phyloP scores from a whole-genome alignment of 257 asterid species.

The Anisodus acutangulus region DNA sequence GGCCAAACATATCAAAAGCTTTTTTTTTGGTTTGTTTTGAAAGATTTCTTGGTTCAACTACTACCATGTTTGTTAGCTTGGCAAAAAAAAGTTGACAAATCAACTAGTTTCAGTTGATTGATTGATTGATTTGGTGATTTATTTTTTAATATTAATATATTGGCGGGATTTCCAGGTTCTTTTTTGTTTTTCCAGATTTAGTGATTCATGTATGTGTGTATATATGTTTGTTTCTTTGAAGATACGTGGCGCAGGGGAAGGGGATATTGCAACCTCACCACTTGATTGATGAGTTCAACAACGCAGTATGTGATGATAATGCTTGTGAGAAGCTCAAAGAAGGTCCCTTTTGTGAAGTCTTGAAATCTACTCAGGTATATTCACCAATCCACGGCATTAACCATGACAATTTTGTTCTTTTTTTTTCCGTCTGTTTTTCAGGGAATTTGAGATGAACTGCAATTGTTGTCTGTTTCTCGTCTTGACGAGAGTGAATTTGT shows the following conservation, averaged over 20 bases:
- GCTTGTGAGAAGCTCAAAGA: slow-evolving; percentile 56
- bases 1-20: neutral
- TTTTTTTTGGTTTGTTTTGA: neutral
- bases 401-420: neutral
- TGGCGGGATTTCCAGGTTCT: neutral
- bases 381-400: neutral
- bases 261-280: slow-evolving; percentile 87
- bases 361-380: slow-evolving; percentile 77
- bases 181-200: neutral
- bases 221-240: slow-evolving; percentile 34
- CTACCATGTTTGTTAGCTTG: neutral
- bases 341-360: slow-evolving; percentile 81
- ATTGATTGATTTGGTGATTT: neutral
- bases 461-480: neutral
- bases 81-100: neutral
- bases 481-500: neutral
- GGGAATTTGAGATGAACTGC: neutral
- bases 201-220: neutral
- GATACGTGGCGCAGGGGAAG: slow-evolving; percentile 97
- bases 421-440: neutral
- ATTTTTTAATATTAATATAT: neutral
- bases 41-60: neutral
- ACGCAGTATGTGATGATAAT: slow-evolving; percentile 53
- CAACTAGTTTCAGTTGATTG: neutral
- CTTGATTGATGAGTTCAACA: slow-evolving; percentile 84